Evolutionary conservation across 495 filamentous ascomycete genomes (phyloP).

Genomic region (Darksidea phi): DNA sequence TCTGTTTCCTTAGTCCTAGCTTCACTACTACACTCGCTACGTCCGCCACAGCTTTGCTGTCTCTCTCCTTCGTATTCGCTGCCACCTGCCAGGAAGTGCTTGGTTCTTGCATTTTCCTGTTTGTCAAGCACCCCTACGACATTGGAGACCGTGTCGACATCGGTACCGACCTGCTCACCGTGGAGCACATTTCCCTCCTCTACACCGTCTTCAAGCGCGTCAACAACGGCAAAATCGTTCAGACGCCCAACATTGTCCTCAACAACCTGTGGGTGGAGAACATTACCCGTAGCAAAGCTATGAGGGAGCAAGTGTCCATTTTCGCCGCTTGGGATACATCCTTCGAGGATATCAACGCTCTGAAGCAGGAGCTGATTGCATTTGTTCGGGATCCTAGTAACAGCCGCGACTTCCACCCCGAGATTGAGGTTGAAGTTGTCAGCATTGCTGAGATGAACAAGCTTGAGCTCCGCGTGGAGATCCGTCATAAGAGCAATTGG

Average conservation of each 20-base stretch:
- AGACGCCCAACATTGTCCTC: constrained; percentile 86
- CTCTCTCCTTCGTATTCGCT: constrained; percentile 90
- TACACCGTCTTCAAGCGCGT: constrained; percentile 91
- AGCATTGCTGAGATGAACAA: constrained; percentile 87
- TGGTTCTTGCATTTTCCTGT: constrained; percentile 95
- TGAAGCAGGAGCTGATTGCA: constrained; percentile 74
- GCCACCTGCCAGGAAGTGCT: constrained; percentile 89
- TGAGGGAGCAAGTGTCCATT: constrained; percentile 82
- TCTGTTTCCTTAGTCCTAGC: constrained; percentile 80
- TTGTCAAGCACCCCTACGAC: constrained; percentile 94
- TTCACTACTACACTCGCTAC: constrained; percentile 87
- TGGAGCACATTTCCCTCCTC: constrained; percentile 91
- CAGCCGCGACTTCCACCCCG: constrained; percentile 83
- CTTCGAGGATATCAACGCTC: constrained; percentile 80
- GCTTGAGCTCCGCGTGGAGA: constrained; percentile 75
- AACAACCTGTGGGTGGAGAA: constrained; percentile 94
- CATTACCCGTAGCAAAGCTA: constrained; percentile 80
- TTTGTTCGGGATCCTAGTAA: constrained; percentile 89
- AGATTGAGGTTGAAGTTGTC: constrained; percentile 72
- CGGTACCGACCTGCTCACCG: constrained; percentile 65
- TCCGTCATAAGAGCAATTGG: constrained; percentile 94
- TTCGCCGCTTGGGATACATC: constrained; percentile 79
- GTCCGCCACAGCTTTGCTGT: constrained; percentile 91
- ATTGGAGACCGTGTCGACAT: constrained; percentile 94
- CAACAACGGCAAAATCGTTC: constrained; percentile 75